These are phyloP conservation scores for Cladosporium halotolerans DNA, from an alignment of 2,329 filamentous ascomycete species.

Conservation along the genomic window DNA sequence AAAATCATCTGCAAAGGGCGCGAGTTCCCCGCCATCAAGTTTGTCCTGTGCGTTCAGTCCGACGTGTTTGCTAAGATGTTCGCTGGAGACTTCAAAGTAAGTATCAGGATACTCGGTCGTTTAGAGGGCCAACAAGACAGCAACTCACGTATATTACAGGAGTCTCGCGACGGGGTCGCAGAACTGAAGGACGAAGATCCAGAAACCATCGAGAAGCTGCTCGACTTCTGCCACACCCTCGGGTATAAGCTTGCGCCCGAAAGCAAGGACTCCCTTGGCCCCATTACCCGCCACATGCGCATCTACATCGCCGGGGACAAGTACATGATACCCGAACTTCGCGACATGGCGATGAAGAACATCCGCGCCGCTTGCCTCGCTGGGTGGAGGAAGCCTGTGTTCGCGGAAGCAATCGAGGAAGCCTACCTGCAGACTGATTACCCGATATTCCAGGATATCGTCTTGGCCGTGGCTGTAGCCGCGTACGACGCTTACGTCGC, in stretches of 20 bases:
- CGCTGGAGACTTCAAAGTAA: slow-evolving; percentile 12
- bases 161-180: neutral
- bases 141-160: neutral
- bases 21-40: neutral
- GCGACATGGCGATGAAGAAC: neutral
- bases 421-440: neutral
- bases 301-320: neutral
- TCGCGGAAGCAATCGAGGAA: neutral
- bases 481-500: neutral
- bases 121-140: neutral
- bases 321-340: neutral
- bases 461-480: neutral
- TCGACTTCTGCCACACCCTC: neutral
- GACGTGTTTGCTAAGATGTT: slow-evolving; percentile 18
- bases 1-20: neutral
- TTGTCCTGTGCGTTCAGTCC: slow-evolving; percentile 21
- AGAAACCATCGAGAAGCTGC: neutral
- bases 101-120: neutral
- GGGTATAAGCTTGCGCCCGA: neutral
- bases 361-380: neutral
- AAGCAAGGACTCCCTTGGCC: neutral
- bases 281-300: neutral
- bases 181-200: neutral
- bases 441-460: neutral
- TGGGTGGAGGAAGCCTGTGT: neutral